Base-by-base conservation (phyloP, 768 basidiomycete species). In the Boletus edulis region DNA sequence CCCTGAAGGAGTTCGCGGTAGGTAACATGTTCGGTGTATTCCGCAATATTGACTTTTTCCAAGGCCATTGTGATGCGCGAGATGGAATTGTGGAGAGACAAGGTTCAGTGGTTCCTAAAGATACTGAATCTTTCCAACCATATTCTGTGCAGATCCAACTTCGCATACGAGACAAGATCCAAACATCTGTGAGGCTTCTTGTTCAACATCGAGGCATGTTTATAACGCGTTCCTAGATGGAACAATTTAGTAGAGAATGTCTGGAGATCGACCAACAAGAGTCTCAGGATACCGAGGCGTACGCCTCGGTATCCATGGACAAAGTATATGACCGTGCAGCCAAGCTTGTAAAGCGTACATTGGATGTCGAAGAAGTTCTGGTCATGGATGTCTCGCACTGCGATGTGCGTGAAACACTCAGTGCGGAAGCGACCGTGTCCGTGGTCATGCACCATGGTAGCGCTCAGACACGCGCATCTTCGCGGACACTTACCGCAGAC, bases 61-160 rank as follows among this genome's bases (percentile, higher is more conserved):
- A 49, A 78, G 78, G 92, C 91, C 3, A 86, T 98, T 52, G 87
- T 87, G 17, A 91, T 97, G 87, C 83, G 95, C 35, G 95, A 98
- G 70, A 85, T 98, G 85, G 95, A 97, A 67, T 75, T 97, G 3
- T 97, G 94, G 94, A 77, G 87, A 55, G 94, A 97, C 70, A 96
- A 97, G 78, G 90, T 89, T 34, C 35, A 3, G 20, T 32, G 15
- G 34, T 47, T 27, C 31, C 24, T 44, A 27, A 49, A 48, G 32
- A 40, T 40, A 41, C 17, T 5, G 27, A 2, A 52, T 27, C 12
- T 54, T 24, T 32, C 42, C 20, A 14, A 31, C 54, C 15, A 40
- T 22, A 14, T 24, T 44, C 40, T 22, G 24, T 22, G 14, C 57
- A 90, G 90, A 93, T 95, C 49, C 94, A 95, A 73, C 76, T 96